Base-by-base conservation (phyloP, 495 filamentous ascomycete species). In the Entonaema liquescens region DNA sequence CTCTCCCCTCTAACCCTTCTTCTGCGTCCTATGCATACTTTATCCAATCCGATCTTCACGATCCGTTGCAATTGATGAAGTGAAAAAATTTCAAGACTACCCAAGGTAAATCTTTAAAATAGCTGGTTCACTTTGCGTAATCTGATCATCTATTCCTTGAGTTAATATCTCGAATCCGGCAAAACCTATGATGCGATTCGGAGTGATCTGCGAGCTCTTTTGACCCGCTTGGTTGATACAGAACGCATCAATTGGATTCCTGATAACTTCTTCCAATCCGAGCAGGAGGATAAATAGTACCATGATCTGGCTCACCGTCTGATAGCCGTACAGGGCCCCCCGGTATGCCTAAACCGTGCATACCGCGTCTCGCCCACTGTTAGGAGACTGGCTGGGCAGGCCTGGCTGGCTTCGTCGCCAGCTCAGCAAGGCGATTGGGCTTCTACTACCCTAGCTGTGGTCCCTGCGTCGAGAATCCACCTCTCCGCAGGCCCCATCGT, bases 401-500 rank as follows among this genome's bases (percentile, higher is more conserved):
- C 25, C 13, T 28, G 25, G 21, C 49, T 52, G 23, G 49, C 49
- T 28, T 29, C 49, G 26, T 53, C 49, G 49, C 49, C 49, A 53
- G 49, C 25, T 28, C 23, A 53, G 49, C 49, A 29, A 53, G 49
- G 26, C 49, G 12, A 28, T 53, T 53, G 23, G 49, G 23, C 7
- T 53, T 29, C 25, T 53, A 29, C 26, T 4, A 53, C 12, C 49
- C 13, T 29, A 2, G 25, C 23, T 28, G 49, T 17, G 49, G 49
- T 53, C 49, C 49, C 49, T 53, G 49, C 49, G 23, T 53, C 49
- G 49, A 53, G 49, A 53, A 53, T 53, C 49, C 49, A 53, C 49
- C 26, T 29, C 49, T 53, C 49, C 49, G 49, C 49, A 29, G 15
- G 49, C 23, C 49, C 49, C 49, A 53, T 53, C 49, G 49, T 53